Base-by-base conservation (phyloP, 805 yeast species). In the Candida ovalis region DNA sequence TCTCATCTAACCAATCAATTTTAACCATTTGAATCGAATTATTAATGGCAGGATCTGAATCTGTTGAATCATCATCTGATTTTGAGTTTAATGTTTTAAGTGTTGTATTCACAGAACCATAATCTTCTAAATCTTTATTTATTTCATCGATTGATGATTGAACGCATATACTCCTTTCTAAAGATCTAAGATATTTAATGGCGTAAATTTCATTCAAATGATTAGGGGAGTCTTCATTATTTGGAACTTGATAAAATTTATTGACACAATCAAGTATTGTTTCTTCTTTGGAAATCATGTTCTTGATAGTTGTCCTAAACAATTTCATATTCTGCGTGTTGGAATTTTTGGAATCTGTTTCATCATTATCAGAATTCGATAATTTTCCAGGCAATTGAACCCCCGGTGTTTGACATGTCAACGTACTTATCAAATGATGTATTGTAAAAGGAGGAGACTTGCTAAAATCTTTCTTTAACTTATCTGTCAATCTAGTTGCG, bases 361-460 rank as follows among this genome's bases (percentile, higher is more conserved):
- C 17, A 15, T 18, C 21, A 35, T 35, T 12, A 4, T 5, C 12
- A 5, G 23, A 1, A n/a, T 28, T 23, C 19, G 15, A 13, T 21
- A 22, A 3, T 2, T 13, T 18, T 9, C 32, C 27, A n/a, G 53
- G 58, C 6, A 51, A 2, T 21, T 50, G 54, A 24, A 44, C 45
- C 2, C 57, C 60, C 1, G 59, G 57, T 3, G 52, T 43, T 2
- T 46, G 39, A 28, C 55, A 53, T 4, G 49, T 41, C 6, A 63
- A 30, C 1, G 58, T 53, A 1, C 46, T 38, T 1, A 46, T 46
- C 18, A 64, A 45, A 45, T 56, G 59, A 19, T 40, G 44, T 7
- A 64, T 57, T 1, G 68, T 65, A 44, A 63, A 65, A 3, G 69
- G 69, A 1, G 69, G 69, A 1, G 66, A 59, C 1, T 43, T 42